Conservation (phyloP, 2,329 filamentous ascomycete species). For the Scedosporium boydii region DNA sequence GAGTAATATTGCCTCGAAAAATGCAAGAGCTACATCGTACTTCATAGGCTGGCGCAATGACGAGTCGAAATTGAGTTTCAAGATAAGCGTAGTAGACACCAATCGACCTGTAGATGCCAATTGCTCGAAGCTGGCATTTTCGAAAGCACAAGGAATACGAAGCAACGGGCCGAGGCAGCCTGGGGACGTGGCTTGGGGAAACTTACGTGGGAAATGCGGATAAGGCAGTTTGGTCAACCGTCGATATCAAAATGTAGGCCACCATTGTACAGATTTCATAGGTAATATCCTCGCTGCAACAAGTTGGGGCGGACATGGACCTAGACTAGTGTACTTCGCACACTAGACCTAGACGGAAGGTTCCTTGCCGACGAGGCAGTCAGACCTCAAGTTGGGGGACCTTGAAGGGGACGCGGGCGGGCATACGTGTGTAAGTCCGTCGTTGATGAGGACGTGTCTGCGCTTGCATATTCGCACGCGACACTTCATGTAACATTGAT, state of each 20-base stretch:
- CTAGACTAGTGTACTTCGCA: no score
- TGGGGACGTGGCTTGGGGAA: background rate
- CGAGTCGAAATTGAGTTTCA: no score
- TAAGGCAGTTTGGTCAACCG: background rate
- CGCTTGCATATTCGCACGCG: background rate
- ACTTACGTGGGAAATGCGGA: background rate
- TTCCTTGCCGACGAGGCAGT: background rate
- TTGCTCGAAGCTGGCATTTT: no score
- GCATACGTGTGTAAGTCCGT: background rate
- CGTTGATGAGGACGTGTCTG: background rate
- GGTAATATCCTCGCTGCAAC: no score
- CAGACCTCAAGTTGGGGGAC: background rate
- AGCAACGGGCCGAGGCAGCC: background rate
- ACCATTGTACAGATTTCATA: background rate
- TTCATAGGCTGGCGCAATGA: no score
- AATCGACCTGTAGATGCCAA: no score
- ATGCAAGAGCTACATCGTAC: no score
- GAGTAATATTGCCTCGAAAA: no score
- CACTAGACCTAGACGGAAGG: background rate
- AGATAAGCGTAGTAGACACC: no score
- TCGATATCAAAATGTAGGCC: background rate
- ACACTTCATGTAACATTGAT: background rate
- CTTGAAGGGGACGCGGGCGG: background rate
- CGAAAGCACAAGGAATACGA: no score
- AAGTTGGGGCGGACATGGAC: no score